Base-by-base conservation (phyloP, 1,139 yeast genomes). In the Suhomyces anneliseae region DNA sequence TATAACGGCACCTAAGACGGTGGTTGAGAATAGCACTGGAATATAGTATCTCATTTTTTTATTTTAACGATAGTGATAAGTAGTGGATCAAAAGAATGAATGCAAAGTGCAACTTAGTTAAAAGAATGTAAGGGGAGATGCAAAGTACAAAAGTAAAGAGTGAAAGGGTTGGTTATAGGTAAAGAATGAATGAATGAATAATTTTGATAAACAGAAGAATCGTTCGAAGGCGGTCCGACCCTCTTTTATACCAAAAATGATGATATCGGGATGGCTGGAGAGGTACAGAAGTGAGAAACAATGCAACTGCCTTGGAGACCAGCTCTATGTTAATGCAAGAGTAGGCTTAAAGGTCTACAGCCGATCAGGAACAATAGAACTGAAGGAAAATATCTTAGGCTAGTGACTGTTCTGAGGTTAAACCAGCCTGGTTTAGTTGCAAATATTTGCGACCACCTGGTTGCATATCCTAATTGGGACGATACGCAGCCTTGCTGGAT, bases 1-100 rank as follows among this genome's bases (percentile, higher is more conserved):
- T 43, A 67, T 56, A 29, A 62, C 40, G 7, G 57, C 53, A 7
- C 71, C 71, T 38, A 69, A 62, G 7, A 71, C 71, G 33, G 58
- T 58, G 10, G 69, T 57, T 7, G 68, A 59, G 42, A 63, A 52
- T 36, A 65, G 10, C 31, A 46, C 35, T 10, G 49, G 46, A 38
- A 43, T 12, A 36, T 14, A 11, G 12, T 33, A 15, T 39, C 37
- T 39, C 42, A 39, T 39, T 15, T n/a, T 39, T 15, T n/a, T 39
- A 31, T 40, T 24, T 8, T 26, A 35, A 12, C 12, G 34, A 36
- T 24, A 29, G 43, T 39, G 42, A 29, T 38, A 24, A 27, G 27
- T 24, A 29, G 43, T 39, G 42, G n/a, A 12, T 29, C 32, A 29
- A 29, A 29, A 29, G 32, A 5, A 29, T 9, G 32, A 29, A 4